phyloP scores from a whole-genome alignment of 176 grass and related monocot genomes.

The Panicum miliaceum region DNA sequence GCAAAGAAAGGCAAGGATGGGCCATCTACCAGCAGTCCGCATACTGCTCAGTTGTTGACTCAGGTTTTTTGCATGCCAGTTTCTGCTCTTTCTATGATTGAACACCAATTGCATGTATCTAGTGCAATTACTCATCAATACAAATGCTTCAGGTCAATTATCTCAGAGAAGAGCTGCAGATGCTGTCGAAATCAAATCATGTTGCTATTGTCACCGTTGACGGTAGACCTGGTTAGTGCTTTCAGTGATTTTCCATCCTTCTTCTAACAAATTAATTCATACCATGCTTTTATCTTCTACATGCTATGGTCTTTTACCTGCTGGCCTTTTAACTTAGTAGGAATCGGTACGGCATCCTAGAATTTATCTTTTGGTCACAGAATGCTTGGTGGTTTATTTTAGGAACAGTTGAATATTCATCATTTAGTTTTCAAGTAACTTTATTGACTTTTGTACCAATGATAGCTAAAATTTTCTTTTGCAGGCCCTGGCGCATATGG shows the following conservation, averaged over 20 bases:
- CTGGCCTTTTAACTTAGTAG: background rate
- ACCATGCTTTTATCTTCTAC: background rate
- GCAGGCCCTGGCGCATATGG: slow-evolving; percentile 59
- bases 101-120: background rate
- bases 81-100: background rate
- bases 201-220: slow-evolving; percentile 57
- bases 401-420: background rate
- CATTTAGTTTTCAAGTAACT: background rate
- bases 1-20: slow-evolving; percentile 48
- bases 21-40: slow-evolving; percentile 26
- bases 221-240: slow-evolving; percentile 56
- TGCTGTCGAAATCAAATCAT: slow-evolving; percentile 39
- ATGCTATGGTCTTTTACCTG: background rate
- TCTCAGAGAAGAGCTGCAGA: slow-evolving; percentile 64
- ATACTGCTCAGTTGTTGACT: slow-evolving; percentile 45
- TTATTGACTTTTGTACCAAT: background rate
- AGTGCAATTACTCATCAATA: background rate
- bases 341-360: background rate
- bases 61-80: slow-evolving; percentile 35
- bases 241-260: background rate
- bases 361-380: background rate
- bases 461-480: background rate
- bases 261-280: background rate
- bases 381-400: background rate
- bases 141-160: slow-evolving; percentile 55